phyloP scores from a whole-genome alignment of 1,284 basidiomycete genomes.

The Dichomitus squalens region DNA sequence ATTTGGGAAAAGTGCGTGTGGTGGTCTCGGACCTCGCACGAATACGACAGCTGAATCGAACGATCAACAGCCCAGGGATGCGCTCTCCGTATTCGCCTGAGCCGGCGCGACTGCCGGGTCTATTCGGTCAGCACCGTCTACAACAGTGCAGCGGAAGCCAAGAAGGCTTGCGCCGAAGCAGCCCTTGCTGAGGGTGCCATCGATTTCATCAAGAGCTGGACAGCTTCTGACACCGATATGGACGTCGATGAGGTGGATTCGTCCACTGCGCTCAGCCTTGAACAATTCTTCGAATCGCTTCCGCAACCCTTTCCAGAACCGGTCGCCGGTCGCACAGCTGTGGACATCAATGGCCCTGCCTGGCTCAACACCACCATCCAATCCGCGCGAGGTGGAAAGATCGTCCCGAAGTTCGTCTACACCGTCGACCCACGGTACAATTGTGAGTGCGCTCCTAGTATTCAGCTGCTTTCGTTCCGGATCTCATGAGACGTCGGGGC shows the following conservation, averaged over 20 bases:
- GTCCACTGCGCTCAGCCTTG: slow-evolving; percentile 39
- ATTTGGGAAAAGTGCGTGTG: slow-evolving; percentile 47
- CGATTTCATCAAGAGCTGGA: slow-evolving; percentile 55
- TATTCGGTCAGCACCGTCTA: slow-evolving; percentile 52
- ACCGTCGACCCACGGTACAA: slow-evolving; percentile 42
- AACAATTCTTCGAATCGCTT: slow-evolving; percentile 58
- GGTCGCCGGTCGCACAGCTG: slow-evolving; percentile 43
- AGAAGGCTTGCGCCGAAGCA: slow-evolving; percentile 49
- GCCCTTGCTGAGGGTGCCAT: slow-evolving; percentile 54
- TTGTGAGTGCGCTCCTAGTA: slow-evolving; percentile 37
- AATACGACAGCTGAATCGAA: slow-evolving; percentile 1
- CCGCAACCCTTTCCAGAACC: slow-evolving; percentile 59
- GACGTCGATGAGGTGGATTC: slow-evolving; percentile 9
- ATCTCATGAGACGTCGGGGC: background rate
- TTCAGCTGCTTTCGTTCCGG: background rate
- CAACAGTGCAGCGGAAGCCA: slow-evolving; percentile 45
- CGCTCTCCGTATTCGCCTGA: slow-evolving; percentile 55
- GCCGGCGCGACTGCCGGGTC: slow-evolving; percentile 45
- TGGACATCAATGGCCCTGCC: slow-evolving; percentile 52
- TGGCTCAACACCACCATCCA: slow-evolving; percentile 59
- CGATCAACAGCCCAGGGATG: slow-evolving; percentile 49
- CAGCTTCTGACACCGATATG: slow-evolving; percentile 45
- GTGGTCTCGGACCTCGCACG: background rate
- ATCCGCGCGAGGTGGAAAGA: slow-evolving; percentile 47
- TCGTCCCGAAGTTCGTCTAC: slow-evolving; percentile 48